A percentile compares a stretch with the other conserved stretches of the same genome.
Evolutionary conservation across 768 basidiomycete genomes (phyloP).

Genomic region (Arthromyces matolae): DNA sequence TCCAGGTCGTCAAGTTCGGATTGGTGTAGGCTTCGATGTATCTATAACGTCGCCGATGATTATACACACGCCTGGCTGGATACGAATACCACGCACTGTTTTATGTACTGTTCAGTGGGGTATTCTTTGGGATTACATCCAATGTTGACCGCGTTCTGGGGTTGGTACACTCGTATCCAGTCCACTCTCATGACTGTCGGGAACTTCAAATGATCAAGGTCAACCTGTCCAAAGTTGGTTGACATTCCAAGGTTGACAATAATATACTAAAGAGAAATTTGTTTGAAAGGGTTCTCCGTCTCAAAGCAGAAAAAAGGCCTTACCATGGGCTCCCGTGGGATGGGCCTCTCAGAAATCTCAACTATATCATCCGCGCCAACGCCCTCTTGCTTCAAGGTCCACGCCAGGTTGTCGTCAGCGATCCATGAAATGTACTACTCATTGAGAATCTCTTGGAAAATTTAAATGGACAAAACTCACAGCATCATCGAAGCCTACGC

Average conservation of each 20-base stretch:
- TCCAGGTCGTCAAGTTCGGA: constrained; percentile 77
- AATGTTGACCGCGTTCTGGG: constrained; percentile 60
- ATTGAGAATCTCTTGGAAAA: not conserved
- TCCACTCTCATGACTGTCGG: constrained; percentile 77
- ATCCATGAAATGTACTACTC: constrained; percentile 80
- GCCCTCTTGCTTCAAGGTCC: constrained; percentile 66
- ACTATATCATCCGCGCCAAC: constrained; percentile 52
- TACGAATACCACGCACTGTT: constrained; percentile 39
- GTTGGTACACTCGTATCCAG: constrained; percentile 91
- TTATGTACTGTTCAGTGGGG: constrained; percentile 83
- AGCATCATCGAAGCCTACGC: constrained; percentile 44
- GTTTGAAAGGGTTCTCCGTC: not conserved
- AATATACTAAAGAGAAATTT: constrained; percentile 54
- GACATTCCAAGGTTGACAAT: constrained; percentile 87
- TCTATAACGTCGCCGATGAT: constrained; percentile 22
- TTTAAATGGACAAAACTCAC: constrained; percentile 32
- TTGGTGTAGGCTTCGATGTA: constrained; percentile 76
- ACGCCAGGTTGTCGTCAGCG: constrained; percentile 52
- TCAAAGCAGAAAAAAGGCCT: constrained; percentile 8
- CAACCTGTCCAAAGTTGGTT: constrained; percentile 66
- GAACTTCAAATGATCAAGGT: constrained; percentile 67
- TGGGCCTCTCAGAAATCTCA: constrained; percentile 62
- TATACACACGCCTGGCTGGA: not conserved
- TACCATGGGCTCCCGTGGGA: constrained; percentile 86
- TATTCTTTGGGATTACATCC: constrained; percentile 80